Evolutionary conservation across 352 stramenopile genomes (phyloP), one percentile per base, ranked within the genome.

Genomic region (Phytopythium vexans): DNA sequence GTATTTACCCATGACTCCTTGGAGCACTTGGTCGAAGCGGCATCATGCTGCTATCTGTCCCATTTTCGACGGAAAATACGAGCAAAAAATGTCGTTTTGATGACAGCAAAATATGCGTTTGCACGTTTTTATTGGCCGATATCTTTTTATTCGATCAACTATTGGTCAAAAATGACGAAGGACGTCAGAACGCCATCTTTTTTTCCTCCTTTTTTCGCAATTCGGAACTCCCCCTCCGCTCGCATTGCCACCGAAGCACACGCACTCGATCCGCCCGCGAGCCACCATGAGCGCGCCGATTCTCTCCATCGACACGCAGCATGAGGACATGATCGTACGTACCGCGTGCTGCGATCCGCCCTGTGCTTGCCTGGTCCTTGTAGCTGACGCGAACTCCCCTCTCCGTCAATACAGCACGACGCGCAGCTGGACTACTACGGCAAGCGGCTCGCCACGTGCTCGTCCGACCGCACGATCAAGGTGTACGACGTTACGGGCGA

Each of bases 351-450:
- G 11, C 6, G 41, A 15, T 12, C 52, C 10, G 43, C 4, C 35
- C 32, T 52, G 3, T 27, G 6, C 4, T 32, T 45, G 49, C 49
- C 36, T 33, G 33, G 35, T 42, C 33, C 39, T 70, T 3, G 36
- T 34, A 39, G 27, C 41, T 15, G 38, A 49, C 14, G 62, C 16
- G 54, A 27, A 66, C 31, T 45, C 10, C 32, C 46, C 6, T n/a
- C 16, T 46, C 5, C 12, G 14, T 34, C 14, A 4, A 16, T 15
- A 9, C 60, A 96, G 71, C 97, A 99, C 72, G 97, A 99, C 70
- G 94, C 95, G 48, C 95, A 99, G 68, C 77, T 99, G 54, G 97
- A 99, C 77, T 99, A 99, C 79, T 99, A 99, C 72, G 96, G 94
- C 62, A 98, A 97, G 71, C 97, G 97, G 52, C 81, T 99, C 33